These are phyloP conservation scores for Sporobolomyces pararoseus DNA, from an alignment of 768 basidiomycete genomes.

Conservation along the genomic window DNA sequence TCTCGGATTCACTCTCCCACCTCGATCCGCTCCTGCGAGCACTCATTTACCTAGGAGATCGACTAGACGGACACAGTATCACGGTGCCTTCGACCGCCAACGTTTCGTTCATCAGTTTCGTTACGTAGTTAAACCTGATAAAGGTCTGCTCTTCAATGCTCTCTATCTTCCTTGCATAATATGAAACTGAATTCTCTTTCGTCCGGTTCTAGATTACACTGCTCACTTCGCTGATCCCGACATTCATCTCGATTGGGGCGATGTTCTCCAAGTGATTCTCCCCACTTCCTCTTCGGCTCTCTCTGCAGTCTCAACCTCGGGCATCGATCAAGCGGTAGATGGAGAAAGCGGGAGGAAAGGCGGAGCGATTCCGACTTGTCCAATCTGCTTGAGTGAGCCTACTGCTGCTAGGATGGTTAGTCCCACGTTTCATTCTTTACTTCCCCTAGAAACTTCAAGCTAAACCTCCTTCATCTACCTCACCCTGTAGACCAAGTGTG, in stretches of 20 bases:
- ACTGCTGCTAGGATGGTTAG: conserved; percentile 64
- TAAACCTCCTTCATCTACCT: background rate
- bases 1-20: conserved; percentile 89
- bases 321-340: conserved; percentile 31
- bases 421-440: background rate
- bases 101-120: conserved; percentile 38
- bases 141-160: conserved; percentile 23
- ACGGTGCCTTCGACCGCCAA: conserved; percentile 11
- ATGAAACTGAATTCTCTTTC: background rate
- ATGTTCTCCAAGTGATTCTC: conserved; percentile 90
- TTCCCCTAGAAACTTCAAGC: background rate
- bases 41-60: conserved; percentile 52
- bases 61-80: conserved; percentile 68
- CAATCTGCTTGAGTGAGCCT: conserved; percentile 90
- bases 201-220: conserved; percentile 60
- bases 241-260: conserved; percentile 64
- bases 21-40: conserved; percentile 61
- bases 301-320: conserved; percentile 57
- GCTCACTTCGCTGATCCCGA: conserved; percentile 92
- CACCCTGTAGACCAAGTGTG: conserved; percentile 16
- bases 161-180: background rate
- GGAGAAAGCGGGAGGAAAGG: conserved; percentile 37
- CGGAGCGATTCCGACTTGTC: conserved; percentile 60
- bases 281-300: conserved; percentile 69
- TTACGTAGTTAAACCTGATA: conserved; percentile 34